Conservation (phyloP, 169 alveolate species). For the Plasmodium vinckei region DNA sequence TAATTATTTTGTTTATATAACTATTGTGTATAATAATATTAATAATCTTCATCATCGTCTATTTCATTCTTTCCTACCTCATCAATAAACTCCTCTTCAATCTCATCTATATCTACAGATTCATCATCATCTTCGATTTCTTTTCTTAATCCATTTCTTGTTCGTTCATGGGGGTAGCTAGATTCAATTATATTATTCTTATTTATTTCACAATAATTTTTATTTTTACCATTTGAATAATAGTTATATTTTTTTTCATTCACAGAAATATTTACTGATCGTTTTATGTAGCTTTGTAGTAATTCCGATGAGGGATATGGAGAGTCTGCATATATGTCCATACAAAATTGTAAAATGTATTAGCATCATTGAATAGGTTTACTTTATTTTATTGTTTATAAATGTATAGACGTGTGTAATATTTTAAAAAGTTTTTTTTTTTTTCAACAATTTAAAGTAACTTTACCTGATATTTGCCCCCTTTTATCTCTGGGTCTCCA, state of each 20-base stretch:
- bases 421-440: not conserved
- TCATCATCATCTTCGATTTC: constrained; percentile 48
- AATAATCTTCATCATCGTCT: constrained; percentile 24
- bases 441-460: not conserved
- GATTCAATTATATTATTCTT: constrained; percentile 52
- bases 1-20: too few species aligned
- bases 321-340: constrained; percentile 7
- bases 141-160: constrained; percentile 44
- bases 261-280: constrained; percentile 35
- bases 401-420: not conserved
- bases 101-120: constrained; percentile 11
- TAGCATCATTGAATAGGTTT: too few species aligned
- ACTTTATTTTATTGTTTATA: not conserved
- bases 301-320: constrained; percentile 71
- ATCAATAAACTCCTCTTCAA: constrained; percentile 9
- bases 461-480: constrained; percentile 83
- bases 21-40: constrained; percentile 17
- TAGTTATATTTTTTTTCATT: constrained; percentile 34
- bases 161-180: constrained; percentile 51
- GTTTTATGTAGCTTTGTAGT: constrained; percentile 55
- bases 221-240: constrained; percentile 17
- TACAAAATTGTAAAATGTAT: not conserved
- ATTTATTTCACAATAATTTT: constrained; percentile 56
- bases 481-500: constrained; percentile 91
- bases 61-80: constrained; percentile 22